Evolutionary conservation across 2,329 filamentous ascomycete genomes (phyloP).

Genomic region (Neonectria neomacrospora): DNA sequence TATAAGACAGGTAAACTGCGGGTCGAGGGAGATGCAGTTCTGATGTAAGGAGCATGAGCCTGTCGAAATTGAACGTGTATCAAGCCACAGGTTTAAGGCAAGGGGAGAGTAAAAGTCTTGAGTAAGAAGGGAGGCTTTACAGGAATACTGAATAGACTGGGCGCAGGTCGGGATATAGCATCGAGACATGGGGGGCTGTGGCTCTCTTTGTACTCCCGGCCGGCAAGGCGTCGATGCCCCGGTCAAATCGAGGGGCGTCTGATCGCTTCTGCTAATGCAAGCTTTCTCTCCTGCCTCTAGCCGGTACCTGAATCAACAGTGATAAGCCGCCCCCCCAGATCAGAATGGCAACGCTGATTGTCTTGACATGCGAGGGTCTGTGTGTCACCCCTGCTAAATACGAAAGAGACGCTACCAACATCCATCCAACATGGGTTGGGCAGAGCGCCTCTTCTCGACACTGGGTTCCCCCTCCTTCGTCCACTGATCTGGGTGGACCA

Average conservation of each 20-base stretch:
- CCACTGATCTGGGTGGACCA: constrained; percentile 41
- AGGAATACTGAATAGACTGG: constrained; percentile 38
- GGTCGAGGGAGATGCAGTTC: constrained; percentile 9
- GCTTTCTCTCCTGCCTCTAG: constrained; percentile 44
- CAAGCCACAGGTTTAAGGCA: constrained; percentile 30
- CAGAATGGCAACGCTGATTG: constrained; percentile 47
- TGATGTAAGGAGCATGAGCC: constrained; percentile 19
- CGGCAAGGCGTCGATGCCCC: constrained; percentile 40
- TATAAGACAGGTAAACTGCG: constrained; percentile 32
- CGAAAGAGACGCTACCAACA: constrained; percentile 43
- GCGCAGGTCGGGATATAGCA: constrained; percentile 35
- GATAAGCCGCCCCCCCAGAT: constrained; percentile 40
- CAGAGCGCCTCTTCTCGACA: constrained; percentile 27
- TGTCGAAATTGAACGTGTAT: constrained; percentile 27
- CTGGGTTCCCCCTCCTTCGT: constrained; percentile 27
- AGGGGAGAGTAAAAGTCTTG: constrained; percentile 41
- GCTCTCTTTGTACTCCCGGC: constrained; percentile 48
- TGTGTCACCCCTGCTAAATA: constrained; percentile 48
- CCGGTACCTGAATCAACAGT: constrained; percentile 47
- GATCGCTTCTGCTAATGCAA: constrained; percentile 42
- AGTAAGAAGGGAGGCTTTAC: constrained; percentile 42
- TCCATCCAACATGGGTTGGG: constrained; percentile 36
- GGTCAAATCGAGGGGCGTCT: constrained; percentile 36
- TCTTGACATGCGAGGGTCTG: constrained; percentile 48
- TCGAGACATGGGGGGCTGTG: constrained; percentile 42